A percentile compares a stretch with the other conserved stretches of the same genome.
Evolutionary conservation across 176 grass and related monocot genomes (phyloP).

Genomic region (Carex littledalei): DNA sequence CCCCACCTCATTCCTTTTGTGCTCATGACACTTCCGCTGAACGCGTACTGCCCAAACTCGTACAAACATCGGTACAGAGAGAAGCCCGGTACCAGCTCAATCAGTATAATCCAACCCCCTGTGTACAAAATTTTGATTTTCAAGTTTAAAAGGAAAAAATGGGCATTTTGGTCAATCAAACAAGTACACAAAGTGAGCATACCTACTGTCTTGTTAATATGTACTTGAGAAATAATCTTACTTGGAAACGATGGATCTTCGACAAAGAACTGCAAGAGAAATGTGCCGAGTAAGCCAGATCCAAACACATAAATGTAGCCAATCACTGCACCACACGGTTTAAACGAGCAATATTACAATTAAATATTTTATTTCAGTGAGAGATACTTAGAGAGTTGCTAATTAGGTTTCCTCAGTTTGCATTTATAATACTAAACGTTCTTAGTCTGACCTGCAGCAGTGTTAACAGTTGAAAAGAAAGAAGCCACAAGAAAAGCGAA

Average conservation of each 20-base stretch:
- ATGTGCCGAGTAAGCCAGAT: constrained; percentile 56
- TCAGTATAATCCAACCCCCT: constrained; percentile 72
- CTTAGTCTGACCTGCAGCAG: constrained; percentile 47
- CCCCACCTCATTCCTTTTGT: constrained; percentile 66
- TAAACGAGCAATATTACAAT: too few relatives aligned
- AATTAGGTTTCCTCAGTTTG: background rate
- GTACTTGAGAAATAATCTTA: constrained; percentile 36
- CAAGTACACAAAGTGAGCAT: background rate
- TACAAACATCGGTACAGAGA: constrained; percentile 74
- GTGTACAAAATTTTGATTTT: constrained; percentile 22
- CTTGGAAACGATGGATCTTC: constrained; percentile 58
- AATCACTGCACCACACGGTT: constrained; percentile 44
- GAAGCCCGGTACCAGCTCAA: constrained; percentile 89
- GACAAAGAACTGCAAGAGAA: constrained; percentile 64
- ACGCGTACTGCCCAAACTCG: constrained; percentile 62
- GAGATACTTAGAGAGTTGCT: background rate
- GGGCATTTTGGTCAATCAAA: background rate
- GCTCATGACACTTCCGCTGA: constrained; percentile 35
- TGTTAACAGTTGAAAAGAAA: constrained; percentile 73
- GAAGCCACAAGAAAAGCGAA: constrained; percentile 58
- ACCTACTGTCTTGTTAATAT: background rate
- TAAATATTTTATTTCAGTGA: too few relatives aligned
- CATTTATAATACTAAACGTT: too few relatives aligned
- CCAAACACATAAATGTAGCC: constrained; percentile 89
- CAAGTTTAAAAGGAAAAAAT: background rate